Base-by-base conservation (phyloP, 2,329 filamentous ascomycete species). In the Botrytis fragariae region DNA sequence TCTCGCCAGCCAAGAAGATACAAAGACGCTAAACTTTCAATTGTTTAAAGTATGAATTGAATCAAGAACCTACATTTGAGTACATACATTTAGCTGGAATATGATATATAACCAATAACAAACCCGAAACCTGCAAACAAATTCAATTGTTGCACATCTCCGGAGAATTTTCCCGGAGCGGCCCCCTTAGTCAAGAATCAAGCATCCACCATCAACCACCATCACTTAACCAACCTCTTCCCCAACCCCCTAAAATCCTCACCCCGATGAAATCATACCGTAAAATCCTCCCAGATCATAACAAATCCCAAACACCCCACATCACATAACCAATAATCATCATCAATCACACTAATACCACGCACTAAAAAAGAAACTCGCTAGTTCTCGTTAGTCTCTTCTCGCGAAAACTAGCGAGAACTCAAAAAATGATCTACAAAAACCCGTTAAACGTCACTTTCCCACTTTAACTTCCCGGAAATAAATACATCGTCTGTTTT, bases 381-480 rank as follows among this genome's bases (percentile, higher is more conserved):
- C 64, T 57, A 68, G 35, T 39, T 20, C 16, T 68, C 35, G 64
- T 51, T 54, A 68, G 25, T 16, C 4, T 14, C 3, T 10, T 22
- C 45, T 68, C 54, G 65, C 65, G 65, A 68, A 68, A 42, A 18
- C 29, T 65, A 32, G 42, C 39, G 65, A 37, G 60, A 42, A 42
- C 14, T 18, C 3, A 29, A 29, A 57, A 54, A 57, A 57, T n/a
- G 48, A n/a, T 54, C 48, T n/a, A n/a, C 25, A 54, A 5, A 29
- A 22, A 57, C 29, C n/a, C 48, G 48, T 42, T 29, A 42, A 29
- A 32, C 45, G 14, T 37, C 45, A 54, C 5, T 39, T 12, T 16
- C 3, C 29, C 7, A 7, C 44, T n/a, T 8, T 16, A 2, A 4
- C 6, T 42, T 22, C 16, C 14, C 29, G n/a, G n/a, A 60, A 60